Evolutionary conservation across 176 grass and related monocot species (phyloP).

Genomic region (Thalia dealbata): DNA sequence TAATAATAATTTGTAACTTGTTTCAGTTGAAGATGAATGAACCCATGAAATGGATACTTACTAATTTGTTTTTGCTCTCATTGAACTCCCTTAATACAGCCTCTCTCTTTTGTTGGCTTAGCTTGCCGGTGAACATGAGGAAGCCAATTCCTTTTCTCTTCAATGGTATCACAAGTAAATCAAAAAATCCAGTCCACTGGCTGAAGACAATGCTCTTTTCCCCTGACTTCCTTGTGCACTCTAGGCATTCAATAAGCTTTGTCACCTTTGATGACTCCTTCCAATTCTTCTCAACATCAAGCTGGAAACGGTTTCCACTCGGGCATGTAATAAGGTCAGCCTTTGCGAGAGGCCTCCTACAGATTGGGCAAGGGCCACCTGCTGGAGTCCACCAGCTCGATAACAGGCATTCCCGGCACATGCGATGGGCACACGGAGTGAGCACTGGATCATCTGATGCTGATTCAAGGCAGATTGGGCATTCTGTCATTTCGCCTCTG

Average conservation of each 20-base stretch:
- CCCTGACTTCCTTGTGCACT: conserved; percentile 32
- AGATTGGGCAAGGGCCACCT: conserved; percentile 63
- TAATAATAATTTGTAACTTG: background rate
- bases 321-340: conserved; percentile 64
- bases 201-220: conserved; percentile 98
- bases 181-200: conserved; percentile 86
- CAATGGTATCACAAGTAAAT: conserved; percentile 64
- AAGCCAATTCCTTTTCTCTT: conserved; percentile 46
- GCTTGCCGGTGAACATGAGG: conserved; percentile 70
- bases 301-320: conserved; percentile 36
- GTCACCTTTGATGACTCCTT: conserved; percentile 78
- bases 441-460: conserved; percentile 84
- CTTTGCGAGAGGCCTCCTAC: conserved; percentile 36
- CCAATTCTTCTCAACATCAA: conserved; percentile 70
- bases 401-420: conserved; percentile 80
- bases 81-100: conserved; percentile 64
- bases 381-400: conserved; percentile 43
- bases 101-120: conserved; percentile 62
- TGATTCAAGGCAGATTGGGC: conserved; percentile 86
- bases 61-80: conserved; percentile 56
- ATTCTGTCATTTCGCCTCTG: conserved; percentile 46
- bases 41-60: conserved; percentile 13
- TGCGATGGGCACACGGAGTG: conserved; percentile 56
- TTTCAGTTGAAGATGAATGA: background rate
- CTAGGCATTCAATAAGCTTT: conserved; percentile 44